Base-by-base conservation (phyloP, 257 asterid species). In the Solanum commersonii region DNA sequence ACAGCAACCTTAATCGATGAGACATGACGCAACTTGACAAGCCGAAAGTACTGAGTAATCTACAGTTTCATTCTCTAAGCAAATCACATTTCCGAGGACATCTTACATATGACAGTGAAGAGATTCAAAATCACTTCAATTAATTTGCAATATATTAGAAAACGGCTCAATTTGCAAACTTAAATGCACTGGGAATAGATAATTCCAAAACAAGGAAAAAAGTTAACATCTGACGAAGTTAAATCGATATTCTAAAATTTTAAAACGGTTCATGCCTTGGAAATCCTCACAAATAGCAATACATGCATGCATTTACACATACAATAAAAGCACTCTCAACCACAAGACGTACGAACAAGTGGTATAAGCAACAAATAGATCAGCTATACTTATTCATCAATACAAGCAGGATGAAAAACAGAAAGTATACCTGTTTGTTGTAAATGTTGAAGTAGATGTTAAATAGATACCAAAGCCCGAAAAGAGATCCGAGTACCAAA, bases 391-490 rank as follows among this genome's bases (percentile, higher is more conserved):
- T 77, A 23, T 40, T 23, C 22, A 77, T 37, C 33, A 40, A n/a
- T 23, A 6, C 23, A 40, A 77, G 33, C 12, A 1, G 33, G 3
- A 76, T 5, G 11, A 37, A 20, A 37, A 37, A 38, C 33, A 76
- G 11, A 46, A 46, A 77, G 52, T 4, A 8, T 16, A 95, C 98
- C 98, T 96, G 98, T 87, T 97, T 97, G 91, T 97, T 96, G 89
- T 97, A 96, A 87, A 97, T 95, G 87, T 97, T 97, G 94, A 97
- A 97, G 95, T 94, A 97, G 93, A 96, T 96, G 85, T 97, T 97
- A 46, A 97, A 96, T 15, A 96, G 90, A 91, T 94, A 96, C 99
- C 99, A 97, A 56, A 95, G 92, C 87, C 99, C 99, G 81, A 96
- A 96, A 4, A 97, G 94, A 77, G 90, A 23, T 25, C 98, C 99